Evolutionary conservation across 768 basidiomycete species (phyloP), one percentile per base, ranked within the genome.

Genomic region (Vararia minispora): DNA sequence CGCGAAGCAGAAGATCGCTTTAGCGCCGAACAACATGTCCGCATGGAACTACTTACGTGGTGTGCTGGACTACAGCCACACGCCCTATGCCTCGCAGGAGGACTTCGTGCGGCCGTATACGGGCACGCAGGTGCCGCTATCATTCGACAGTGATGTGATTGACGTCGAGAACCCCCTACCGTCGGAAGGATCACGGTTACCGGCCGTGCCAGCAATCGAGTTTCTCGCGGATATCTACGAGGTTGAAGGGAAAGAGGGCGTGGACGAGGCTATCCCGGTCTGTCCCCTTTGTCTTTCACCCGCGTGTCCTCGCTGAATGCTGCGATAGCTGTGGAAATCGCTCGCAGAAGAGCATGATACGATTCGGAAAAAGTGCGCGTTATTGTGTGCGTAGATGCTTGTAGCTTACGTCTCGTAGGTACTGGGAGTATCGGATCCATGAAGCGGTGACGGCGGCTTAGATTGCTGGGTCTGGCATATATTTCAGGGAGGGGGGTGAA

Each of bases 21-120:
- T 81, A 9, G 87, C 86, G 4, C 90, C 95, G 6, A 92, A 91
- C 57, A 99, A 99, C 49, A 72, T 79, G 0, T 94, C 91, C 0
- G 85, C 89, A 1, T 99, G 95, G 95, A 95, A 95, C 58, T 99
- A 95, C 58, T 71, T 98, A 8, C 76, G 94, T 43, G 95, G 86
- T 6, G 54, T 83, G n/a, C 69, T 94, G 16, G 71, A 79, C 24
- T 63, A 71, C 48, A 71, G 72, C 37, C 55, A 65, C 10, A 66
- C 68, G 12, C 75, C 86, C 0, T 77, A 78, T 50, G 61, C 73
- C 2, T 58, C 57, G 4, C 54, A 83, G 29, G 51, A 60, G 17
- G 54, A 69, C 1, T 89, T 90, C 45, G 78, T 84, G 14, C 52
- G 62, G 13, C 74, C 75, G 1, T 91, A 88, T 57, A 71, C 78